Conservation (phyloP, 305 asterid species). For the Fraxinus xanthoxyloides region DNA sequence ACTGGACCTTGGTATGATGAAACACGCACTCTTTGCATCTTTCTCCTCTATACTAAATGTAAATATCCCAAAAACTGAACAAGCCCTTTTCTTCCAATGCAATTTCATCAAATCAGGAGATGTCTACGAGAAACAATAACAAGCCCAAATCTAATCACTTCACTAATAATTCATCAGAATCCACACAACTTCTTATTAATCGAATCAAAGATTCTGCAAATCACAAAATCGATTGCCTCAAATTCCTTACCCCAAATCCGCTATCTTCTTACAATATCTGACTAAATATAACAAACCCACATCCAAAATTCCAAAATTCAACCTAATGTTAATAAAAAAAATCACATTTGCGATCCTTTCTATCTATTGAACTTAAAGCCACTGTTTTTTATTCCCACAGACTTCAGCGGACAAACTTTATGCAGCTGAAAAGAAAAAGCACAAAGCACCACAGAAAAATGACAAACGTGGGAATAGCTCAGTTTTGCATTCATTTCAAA, state of each 20-base stretch:
- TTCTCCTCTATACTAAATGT: neutral
- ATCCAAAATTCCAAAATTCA: neutral
- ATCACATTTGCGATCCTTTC: neutral
- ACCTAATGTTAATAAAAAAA: neutral
- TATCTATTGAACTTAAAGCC: neutral
- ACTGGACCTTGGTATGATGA: slow-evolving; percentile 82
- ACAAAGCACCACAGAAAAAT: neutral
- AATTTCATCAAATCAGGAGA: slow-evolving; percentile 1
- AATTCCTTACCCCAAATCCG: neutral
- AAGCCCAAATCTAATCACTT: neutral
- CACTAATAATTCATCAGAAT: neutral
- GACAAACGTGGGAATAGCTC: neutral
- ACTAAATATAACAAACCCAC: neutral
- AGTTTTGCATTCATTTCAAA: neutral
- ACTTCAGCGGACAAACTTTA: neutral
- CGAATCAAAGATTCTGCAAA: neutral
- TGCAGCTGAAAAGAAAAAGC: slow-evolving; percentile 2
- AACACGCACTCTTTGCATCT: slow-evolving; percentile 81
- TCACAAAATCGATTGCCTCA: slow-evolving; percentile 1
- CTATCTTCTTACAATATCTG: neutral
- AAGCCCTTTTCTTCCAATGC: neutral
- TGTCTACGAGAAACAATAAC: neutral
- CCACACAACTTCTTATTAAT: neutral
- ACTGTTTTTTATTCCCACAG: neutral
- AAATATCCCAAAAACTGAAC: neutral